Evolutionary conservation across 148 eudicot species (phyloP).

Genomic region (Dysphania ambrosioides): DNA sequence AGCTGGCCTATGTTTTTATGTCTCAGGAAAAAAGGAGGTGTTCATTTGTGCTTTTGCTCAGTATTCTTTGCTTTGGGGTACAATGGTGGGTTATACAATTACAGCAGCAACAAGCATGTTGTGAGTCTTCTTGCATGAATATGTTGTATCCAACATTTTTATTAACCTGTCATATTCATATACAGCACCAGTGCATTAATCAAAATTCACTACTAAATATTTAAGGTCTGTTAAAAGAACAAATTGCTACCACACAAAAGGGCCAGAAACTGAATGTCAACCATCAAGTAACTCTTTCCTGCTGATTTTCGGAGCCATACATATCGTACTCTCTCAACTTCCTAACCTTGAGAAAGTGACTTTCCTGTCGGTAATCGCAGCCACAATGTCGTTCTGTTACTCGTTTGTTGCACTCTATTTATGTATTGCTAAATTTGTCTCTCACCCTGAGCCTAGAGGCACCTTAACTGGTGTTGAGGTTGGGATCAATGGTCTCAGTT

Average conservation of each 20-base stretch:
- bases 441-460: conserved; percentile 23
- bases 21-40: conserved; percentile 25
- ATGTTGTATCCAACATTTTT: neutral
- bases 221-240: conserved; percentile 29
- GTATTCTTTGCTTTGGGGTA: conserved; percentile 30
- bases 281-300: conserved; percentile 28
- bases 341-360: conserved; percentile 33
- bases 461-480: conserved; percentile 25
- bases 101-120: conserved; percentile 35
- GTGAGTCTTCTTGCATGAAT: conserved; percentile 20
- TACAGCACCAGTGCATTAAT: neutral
- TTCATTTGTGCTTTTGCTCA: conserved; percentile 29
- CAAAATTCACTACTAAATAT: neutral
- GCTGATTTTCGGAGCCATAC: conserved; percentile 31
- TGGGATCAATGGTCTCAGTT: conserved; percentile 15
- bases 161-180: neutral
- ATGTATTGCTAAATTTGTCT: conserved; percentile 18
- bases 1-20: neutral
- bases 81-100: conserved; percentile 34
- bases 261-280: conserved; percentile 23
- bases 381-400: conserved; percentile 35
- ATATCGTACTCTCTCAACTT: conserved; percentile 32
- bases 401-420: conserved; percentile 31
- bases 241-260: conserved; percentile 29
- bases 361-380: conserved; percentile 35